phyloP scores from a whole-genome alignment of 1,284 basidiomycete genomes.

The Leccinum subfulvum region DNA sequence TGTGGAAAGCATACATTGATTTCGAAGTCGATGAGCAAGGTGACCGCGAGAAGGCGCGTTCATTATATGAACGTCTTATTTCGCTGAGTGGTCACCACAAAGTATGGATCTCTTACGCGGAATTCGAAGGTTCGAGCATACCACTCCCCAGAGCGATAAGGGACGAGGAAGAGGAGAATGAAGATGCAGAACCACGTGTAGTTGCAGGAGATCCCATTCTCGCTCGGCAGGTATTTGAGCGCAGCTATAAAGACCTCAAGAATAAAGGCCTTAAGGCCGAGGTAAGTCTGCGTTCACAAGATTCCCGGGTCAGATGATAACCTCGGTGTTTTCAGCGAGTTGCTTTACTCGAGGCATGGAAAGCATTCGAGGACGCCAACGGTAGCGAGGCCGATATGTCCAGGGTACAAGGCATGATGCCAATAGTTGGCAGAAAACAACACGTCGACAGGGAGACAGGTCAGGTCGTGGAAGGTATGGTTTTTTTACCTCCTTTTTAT shows the following conservation, averaged over 20 bases:
- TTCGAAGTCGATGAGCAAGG: slow-evolving; percentile 90
- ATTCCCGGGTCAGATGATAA: slow-evolving; percentile 4
- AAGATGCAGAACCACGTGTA: slow-evolving; percentile 60
- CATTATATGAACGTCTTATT: slow-evolving; percentile 89
- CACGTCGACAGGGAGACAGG: slow-evolving; percentile 81
- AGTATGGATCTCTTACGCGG: slow-evolving; percentile 81
- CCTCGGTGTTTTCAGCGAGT: slow-evolving; percentile 58
- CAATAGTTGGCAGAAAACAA: slow-evolving; percentile 84
- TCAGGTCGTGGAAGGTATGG: slow-evolving; percentile 80
- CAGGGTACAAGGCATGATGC: slow-evolving; percentile 87
- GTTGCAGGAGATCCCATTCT: slow-evolving; percentile 66
- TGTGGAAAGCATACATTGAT: slow-evolving; percentile 99
- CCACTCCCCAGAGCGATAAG: slow-evolving; percentile 63
- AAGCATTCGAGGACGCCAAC: slow-evolving; percentile 81
- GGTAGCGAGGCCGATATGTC: slow-evolving; percentile 69
- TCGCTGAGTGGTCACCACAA: slow-evolving; percentile 92
- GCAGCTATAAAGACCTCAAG: slow-evolving; percentile 86
- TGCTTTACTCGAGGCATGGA: slow-evolving; percentile 90
- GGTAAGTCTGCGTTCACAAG: slow-evolving; percentile 43
- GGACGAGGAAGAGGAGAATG: slow-evolving; percentile 75
- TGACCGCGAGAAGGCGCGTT: slow-evolving; percentile 81
- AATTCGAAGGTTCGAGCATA: slow-evolving; percentile 72
- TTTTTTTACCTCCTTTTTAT: slow-evolving; percentile 2
- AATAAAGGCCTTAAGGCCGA: slow-evolving; percentile 82
- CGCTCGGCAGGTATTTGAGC: slow-evolving; percentile 79